These are phyloP conservation scores for Phellopilus nigrolimitatus DNA, from an alignment of 1,284 basidiomycete species.

Conservation along the genomic window DNA sequence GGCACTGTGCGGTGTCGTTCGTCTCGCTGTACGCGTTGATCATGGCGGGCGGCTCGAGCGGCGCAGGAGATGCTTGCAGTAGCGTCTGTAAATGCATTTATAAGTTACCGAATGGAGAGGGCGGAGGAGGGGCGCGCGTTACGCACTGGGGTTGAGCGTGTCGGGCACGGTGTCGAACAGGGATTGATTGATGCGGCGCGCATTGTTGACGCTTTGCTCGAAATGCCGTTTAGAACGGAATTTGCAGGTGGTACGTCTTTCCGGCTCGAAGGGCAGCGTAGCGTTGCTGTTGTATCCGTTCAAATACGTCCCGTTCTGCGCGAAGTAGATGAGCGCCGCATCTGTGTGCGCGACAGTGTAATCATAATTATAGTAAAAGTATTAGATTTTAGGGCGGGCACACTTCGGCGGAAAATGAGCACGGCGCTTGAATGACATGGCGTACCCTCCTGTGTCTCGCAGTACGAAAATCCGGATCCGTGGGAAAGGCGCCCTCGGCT, in stretches of 20 bases:
- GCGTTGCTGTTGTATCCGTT: slow-evolving; percentile 85
- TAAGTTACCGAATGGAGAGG: neutral
- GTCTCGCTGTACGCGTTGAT: slow-evolving; percentile 52
- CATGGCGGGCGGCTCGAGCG: slow-evolving; percentile 36
- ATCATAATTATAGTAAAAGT: too few species aligned
- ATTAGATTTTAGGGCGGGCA: neutral
- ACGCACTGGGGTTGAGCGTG: slow-evolving; percentile 67
- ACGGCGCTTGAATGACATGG: slow-evolving; percentile 67
- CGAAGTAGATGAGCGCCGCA: slow-evolving; percentile 80
- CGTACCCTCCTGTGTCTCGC: slow-evolving; percentile 81
- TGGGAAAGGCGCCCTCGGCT: too few species aligned
- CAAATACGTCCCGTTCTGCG: slow-evolving; percentile 69
- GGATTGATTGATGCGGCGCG: slow-evolving; percentile 80
- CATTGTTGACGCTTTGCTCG: slow-evolving; percentile 79
- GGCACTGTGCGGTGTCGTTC: slow-evolving; percentile 59
- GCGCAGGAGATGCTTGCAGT: slow-evolving; percentile 74
- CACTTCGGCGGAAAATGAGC: neutral
- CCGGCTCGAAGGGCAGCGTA: slow-evolving; percentile 77
- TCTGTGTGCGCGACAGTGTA: slow-evolving; percentile 40
- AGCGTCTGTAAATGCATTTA: slow-evolving; percentile 59
- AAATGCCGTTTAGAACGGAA: slow-evolving; percentile 86
- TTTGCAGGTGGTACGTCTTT: slow-evolving; percentile 70
- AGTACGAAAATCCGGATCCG: too few species aligned
- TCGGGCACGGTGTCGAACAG: slow-evolving; percentile 85
- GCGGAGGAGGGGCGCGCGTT: neutral